Conservation (phyloP, 225 moss, liverwort and hornwort genomes). For the Pleurozium schreberi region DNA sequence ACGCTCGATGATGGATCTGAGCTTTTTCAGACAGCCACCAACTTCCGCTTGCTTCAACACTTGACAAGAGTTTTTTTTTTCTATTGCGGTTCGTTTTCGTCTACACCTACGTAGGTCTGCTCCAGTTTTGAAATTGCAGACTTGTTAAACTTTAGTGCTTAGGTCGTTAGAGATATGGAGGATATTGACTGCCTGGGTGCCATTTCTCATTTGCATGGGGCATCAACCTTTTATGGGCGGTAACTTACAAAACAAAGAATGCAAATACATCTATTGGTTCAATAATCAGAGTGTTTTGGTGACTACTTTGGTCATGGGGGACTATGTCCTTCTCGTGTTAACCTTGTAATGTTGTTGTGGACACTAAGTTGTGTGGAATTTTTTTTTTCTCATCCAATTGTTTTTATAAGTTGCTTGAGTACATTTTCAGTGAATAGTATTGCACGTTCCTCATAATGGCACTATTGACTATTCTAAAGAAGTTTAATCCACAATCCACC, state of each 20-base stretch:
- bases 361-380: no score
- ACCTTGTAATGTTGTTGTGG: no score
- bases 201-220: neutral
- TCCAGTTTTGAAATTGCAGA: neutral
- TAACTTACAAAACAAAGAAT: neutral
- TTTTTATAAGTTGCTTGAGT: no score
- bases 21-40: neutral
- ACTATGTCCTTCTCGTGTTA: no score
- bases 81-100: neutral
- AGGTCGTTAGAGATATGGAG: neutral
- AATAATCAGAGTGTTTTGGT: no score
- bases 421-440: no score
- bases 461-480: no score
- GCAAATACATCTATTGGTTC: no score
- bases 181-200: neutral
- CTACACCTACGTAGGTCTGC: neutral
- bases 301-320: no score
- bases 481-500: no score
- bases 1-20: neutral
- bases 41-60: neutral
- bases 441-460: no score
- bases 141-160: neutral
- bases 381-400: no score
- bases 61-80: neutral
- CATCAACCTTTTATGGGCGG: neutral